Percentiles rank a stretch among this genome's conserved stretches.
Conservation (phyloP, 2,329 filamentous ascomycete species). For the Myotisia sp. region DNA sequence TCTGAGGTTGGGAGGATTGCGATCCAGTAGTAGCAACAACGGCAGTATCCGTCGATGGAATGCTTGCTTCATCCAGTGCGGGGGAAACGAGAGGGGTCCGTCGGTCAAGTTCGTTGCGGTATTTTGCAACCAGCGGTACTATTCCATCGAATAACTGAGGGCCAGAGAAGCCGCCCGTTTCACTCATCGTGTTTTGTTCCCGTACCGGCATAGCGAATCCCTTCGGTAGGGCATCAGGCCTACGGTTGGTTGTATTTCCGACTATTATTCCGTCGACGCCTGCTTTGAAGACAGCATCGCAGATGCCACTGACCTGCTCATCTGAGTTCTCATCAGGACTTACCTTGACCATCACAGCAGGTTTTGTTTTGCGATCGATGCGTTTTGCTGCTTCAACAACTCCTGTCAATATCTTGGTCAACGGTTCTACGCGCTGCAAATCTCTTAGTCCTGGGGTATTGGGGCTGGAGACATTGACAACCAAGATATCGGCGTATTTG, state of each 20-base stretch:
- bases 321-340: slow-evolving; percentile 87
- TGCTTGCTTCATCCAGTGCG: slow-evolving; percentile 13
- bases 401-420: slow-evolving; percentile 64
- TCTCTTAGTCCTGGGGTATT: slow-evolving; percentile 87
- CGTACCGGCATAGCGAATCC: slow-evolving; percentile 49
- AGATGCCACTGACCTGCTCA: slow-evolving; percentile 73
- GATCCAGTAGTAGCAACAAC: slow-evolving; percentile 13
- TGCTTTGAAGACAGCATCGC: slow-evolving; percentile 64
- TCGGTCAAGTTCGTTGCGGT: slow-evolving; percentile 54
- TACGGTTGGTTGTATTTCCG: slow-evolving; percentile 85
- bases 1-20: slow-evolving; percentile 27
- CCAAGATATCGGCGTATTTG: slow-evolving; percentile 84
- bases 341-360: slow-evolving; percentile 92
- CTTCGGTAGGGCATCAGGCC: slow-evolving; percentile 54
- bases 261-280: slow-evolving; percentile 94
- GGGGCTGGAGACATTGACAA: slow-evolving; percentile 93
- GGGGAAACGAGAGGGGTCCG: slow-evolving; percentile 20
- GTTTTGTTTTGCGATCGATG: slow-evolving; percentile 56
- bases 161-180: slow-evolving; percentile 81
- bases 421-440: slow-evolving; percentile 68
- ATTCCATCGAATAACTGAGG: slow-evolving; percentile 78
- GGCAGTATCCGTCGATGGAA: slow-evolving; percentile 10
- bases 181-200: slow-evolving; percentile 54
- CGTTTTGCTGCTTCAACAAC: slow-evolving; percentile 66
- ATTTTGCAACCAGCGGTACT: slow-evolving; percentile 61